Percentiles rank a stretch among this genome's conserved stretches.
phyloP scores from a whole-genome alignment of 768 basidiomycete genomes.

The Fibroporia radiculosa region DNA sequence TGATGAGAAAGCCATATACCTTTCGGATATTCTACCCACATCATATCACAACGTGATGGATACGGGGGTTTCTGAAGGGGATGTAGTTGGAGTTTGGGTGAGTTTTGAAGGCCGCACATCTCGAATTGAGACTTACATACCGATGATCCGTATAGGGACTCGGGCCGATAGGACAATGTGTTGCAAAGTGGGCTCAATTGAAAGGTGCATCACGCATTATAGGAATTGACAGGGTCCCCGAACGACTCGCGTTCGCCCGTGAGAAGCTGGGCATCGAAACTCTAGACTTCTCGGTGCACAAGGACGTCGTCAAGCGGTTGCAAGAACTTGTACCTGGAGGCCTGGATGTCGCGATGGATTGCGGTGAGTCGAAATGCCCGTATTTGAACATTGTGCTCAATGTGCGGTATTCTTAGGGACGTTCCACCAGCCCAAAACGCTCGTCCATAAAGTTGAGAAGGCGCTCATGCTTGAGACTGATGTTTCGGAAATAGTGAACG shows the following conservation, averaged over 20 bases:
- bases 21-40: conserved; percentile 61
- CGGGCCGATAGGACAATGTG: conserved; percentile 61
- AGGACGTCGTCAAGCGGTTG: conserved; percentile 43
- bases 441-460: conserved; percentile 62
- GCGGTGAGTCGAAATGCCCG: conserved; percentile 24
- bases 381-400: conserved; percentile 18
- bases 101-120: conserved; percentile 16
- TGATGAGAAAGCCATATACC: conserved; percentile 53
- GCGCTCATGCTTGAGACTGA: conserved; percentile 71
- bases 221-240: conserved; percentile 57
- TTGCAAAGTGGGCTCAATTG: conserved; percentile 50
- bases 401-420: conserved; percentile 20
- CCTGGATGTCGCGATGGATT: conserved; percentile 56
- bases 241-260: conserved; percentile 39
- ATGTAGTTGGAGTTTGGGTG: conserved; percentile 67
- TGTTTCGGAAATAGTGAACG: conserved; percentile 55
- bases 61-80: conserved; percentile 64
- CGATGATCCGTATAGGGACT: conserved; percentile 34
- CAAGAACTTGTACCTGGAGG: conserved; percentile 57
- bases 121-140: neutral
- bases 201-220: conserved; percentile 69
- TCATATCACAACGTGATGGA: conserved; percentile 70
- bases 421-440: conserved; percentile 64
- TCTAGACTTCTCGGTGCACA: conserved; percentile 48
- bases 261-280: conserved; percentile 42